phyloP scores from a whole-genome alignment of 2,329 filamentous ascomycete genomes.

The Lizonia empirigonia region DNA sequence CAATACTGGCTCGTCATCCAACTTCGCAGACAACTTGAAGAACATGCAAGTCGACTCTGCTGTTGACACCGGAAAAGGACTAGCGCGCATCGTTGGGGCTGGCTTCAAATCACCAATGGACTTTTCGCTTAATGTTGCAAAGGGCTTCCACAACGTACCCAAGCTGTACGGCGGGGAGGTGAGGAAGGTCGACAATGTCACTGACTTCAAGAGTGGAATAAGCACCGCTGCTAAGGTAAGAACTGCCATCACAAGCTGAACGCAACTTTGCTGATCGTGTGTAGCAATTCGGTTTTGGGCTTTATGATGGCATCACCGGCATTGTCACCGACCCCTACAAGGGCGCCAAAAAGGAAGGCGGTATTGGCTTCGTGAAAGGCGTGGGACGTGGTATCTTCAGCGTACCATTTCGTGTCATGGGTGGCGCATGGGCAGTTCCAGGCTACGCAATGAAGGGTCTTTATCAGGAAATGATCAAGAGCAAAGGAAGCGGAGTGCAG shows the following conservation, averaged over 20 bases:
- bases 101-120: conserved; percentile 82
- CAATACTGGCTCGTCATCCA: conserved; percentile 26
- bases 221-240: conserved; percentile 72
- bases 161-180: conserved; percentile 85
- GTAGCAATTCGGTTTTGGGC: conserved; percentile 73
- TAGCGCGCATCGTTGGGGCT: conserved; percentile 74
- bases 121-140: conserved; percentile 79
- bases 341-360: conserved; percentile 69
- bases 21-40: conserved; percentile 25
- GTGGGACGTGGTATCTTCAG: conserved; percentile 85
- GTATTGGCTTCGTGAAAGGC: conserved; percentile 74
- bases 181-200: conserved; percentile 77
- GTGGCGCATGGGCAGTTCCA: conserved; percentile 67
- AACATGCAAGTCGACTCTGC: conserved; percentile 58
- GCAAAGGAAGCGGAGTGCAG: conserved; percentile 71
- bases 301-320: conserved; percentile 83
- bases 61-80: conserved; percentile 68
- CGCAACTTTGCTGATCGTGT: conserved; percentile 17
- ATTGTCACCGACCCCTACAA: conserved; percentile 77
- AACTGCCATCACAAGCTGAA: not conserved
- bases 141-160: conserved; percentile 87
- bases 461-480: conserved; percentile 75
- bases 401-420: conserved; percentile 79
- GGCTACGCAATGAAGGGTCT: conserved; percentile 85
- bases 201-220: conserved; percentile 75